Base-by-base conservation (phyloP, 1,284 basidiomycete species). In the Termitomyces sp. region DNA sequence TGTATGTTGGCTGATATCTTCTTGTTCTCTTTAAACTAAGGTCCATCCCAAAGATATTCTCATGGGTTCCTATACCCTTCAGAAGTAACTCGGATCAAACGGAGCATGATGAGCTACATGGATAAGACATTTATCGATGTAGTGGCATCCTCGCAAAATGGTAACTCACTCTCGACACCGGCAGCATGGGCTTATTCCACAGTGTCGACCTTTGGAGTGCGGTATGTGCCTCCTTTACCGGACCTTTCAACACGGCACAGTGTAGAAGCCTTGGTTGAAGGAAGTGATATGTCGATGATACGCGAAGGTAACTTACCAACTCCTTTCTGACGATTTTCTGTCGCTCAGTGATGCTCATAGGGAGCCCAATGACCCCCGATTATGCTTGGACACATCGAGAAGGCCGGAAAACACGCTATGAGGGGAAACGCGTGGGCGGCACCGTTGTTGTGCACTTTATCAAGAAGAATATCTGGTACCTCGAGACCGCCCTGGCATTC, bases 31-130 rank as follows among this genome's bases (percentile, higher is more conserved):
- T 45, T 33, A 40, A 42, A 40, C 28, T 50, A 50, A 48, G 26
- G 30, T 45, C n/a, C 11, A 9, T 39, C 49, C 26, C 33, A 35
- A 64, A 91, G 84, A 54, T 97, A 98, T 67, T 86, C 93, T 4
- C 96, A 97, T 70, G 96, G 96, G 1, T 99, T 93, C 74, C 72
- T 98, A n/a, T 99, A 95, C 73, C 96, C 96, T 0, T 91, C 93
- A 19, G 87, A 95, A 66, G 89, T 86, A 24, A 78, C 80, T 44
- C 80, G 86, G 40, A 79, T 94, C 44, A 83, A 78, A 60, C 70
- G 69, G 21, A 68, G 67, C 40, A 73, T 79, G 58, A 60, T 70
- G 53, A 69, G 73, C 7, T 74, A 75, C 54, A 61, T 80, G 35
- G 71, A 77, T 50, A 68, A 70, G 49, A 62, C 60, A 16, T 54